Evolutionary conservation across 371 early-diverging fungal genomes (phyloP).

Genomic region (Rhizopus sp.): DNA sequence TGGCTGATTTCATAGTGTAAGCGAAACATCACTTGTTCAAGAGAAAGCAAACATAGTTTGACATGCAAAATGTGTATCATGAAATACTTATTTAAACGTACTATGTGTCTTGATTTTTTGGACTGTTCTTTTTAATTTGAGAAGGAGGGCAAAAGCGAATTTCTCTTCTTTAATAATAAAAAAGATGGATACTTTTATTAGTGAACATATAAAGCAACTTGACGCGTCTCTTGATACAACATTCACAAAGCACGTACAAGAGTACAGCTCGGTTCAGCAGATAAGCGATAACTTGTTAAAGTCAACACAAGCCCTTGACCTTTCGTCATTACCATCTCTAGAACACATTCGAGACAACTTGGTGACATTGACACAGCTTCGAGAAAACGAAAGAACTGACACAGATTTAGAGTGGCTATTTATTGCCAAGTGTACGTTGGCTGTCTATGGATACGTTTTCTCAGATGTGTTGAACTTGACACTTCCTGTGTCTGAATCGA

Average conservation of each 20-base stretch:
- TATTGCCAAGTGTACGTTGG: constrained; percentile 56
- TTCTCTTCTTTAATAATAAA: constrained; percentile 7
- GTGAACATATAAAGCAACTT: constrained; percentile 22
- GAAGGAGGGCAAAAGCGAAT: constrained; percentile 4
- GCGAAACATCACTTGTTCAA: too few species aligned
- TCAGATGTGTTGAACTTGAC: constrained; percentile 62
- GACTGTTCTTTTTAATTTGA: too few species aligned
- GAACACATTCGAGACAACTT: constrained; percentile 24
- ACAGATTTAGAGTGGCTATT: constrained; percentile 53
- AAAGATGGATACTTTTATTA: constrained; percentile 21
- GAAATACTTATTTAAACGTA: too few species aligned
- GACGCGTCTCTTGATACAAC: constrained; percentile 3
- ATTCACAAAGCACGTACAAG: constrained; percentile 14
- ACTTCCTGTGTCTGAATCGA: constrained; percentile 64
- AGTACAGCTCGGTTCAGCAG: background rate
- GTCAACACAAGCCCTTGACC: constrained; percentile 34
- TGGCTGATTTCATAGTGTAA: too few species aligned
- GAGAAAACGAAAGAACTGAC: constrained; percentile 5
- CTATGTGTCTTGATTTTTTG: too few species aligned
- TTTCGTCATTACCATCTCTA: constrained; percentile 21
- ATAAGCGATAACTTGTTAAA: constrained; percentile 25
- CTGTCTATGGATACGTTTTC: constrained; percentile 66
- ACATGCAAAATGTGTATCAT: too few species aligned
- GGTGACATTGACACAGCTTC: constrained; percentile 9
- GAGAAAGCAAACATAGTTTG: too few species aligned